Base-by-base conservation (phyloP, 305 asterid genomes). In the Lippia alba region DNA sequence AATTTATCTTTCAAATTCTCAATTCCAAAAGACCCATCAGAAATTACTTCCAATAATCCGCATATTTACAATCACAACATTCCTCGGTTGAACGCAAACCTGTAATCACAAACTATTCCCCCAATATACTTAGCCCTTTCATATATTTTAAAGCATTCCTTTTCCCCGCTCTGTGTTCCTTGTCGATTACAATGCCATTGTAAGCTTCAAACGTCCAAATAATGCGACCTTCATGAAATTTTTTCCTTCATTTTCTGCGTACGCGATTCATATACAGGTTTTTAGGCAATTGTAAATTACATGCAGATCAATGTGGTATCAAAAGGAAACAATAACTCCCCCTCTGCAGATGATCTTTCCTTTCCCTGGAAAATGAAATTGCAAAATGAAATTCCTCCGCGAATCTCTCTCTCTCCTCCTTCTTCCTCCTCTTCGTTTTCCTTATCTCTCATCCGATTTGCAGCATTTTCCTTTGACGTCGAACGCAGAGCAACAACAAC, bases 261-360 rank as follows among this genome's bases (percentile, higher is more conserved):
- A 17, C 51, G 3, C 0, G 17, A 15, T 44, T 40, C 55, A 33
- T n/a, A 46, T 66, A 66, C 44, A 64, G 72, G 76, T 76, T 49
- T 61, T 33, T 24, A 1, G 30, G 3, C 30, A 24, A 24, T 24
- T 67, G 61, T 55, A 79, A 64, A 24, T 24, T 67, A 58, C 80
- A 76, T 76, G 80, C 80, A 79, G 83, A 71, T 61, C 53, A 61
- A 66, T 53, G 72, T 76, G 62, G 77, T 73, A 59, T 55, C 58
- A 58, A 74, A 80, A 66, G 76, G 50, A 69, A 64, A 53, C 65
- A 51, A 57, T 62, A 66, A 76, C 66, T n/a, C 75, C 57, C 78
- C 69, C 69, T 67, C 66, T 67, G 76, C 78, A 58, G 63, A 73
- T 44, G 50, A 30, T 61, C 20, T 70, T 50, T 64, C 50, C 63